Percentiles rank a stretch among this genome's conserved stretches.
phyloP scores from a whole-genome alignment of 2,329 filamentous ascomycete genomes.

The Sarocladium brachiariae region DNA sequence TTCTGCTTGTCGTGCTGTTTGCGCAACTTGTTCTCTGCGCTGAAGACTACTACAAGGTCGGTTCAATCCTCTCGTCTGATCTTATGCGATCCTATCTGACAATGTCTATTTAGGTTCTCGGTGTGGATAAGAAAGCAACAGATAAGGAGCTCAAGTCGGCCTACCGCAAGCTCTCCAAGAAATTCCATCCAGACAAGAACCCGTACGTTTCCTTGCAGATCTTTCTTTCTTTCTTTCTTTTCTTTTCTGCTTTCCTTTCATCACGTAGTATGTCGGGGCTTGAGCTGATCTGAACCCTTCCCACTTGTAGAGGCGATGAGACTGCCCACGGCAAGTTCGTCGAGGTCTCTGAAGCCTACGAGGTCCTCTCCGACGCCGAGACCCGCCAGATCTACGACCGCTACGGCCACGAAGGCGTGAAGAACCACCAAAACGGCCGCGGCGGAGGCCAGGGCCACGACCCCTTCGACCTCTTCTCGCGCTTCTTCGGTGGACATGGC shows the following conservation, averaged over 20 bases:
- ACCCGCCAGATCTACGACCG: conserved; percentile 87
- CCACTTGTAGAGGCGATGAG: conserved; percentile 61
- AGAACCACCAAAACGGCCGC: conserved; percentile 69
- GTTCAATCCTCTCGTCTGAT: conserved; percentile 10
- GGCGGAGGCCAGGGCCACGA: conserved; percentile 62
- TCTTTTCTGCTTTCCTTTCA: too few species aligned
- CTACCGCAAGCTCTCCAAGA: conserved; percentile 87
- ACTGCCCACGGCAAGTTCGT: conserved; percentile 86
- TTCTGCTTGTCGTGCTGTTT: conserved; percentile 46
- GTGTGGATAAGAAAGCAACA: conserved; percentile 68
- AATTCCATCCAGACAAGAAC: conserved; percentile 97
- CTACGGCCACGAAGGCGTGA: conserved; percentile 84
- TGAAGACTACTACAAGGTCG: conserved; percentile 75
- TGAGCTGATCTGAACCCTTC: too few species aligned
- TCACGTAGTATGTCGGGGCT: too few species aligned
- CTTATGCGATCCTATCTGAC: background rate
- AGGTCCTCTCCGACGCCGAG: conserved; percentile 73
- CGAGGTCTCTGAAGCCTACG: conserved; percentile 90
- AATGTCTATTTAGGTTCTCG: conserved; percentile 58
- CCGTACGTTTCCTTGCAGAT: conserved; percentile 53
- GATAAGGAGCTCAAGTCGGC: conserved; percentile 90
- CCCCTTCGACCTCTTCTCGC: conserved; percentile 91
- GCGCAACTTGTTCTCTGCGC: conserved; percentile 49
- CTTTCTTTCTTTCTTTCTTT: background rate
- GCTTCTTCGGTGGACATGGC: conserved; percentile 90